phyloP scores from a whole-genome alignment of 305 asterid genomes.

The Fraxinus paxiana region DNA sequence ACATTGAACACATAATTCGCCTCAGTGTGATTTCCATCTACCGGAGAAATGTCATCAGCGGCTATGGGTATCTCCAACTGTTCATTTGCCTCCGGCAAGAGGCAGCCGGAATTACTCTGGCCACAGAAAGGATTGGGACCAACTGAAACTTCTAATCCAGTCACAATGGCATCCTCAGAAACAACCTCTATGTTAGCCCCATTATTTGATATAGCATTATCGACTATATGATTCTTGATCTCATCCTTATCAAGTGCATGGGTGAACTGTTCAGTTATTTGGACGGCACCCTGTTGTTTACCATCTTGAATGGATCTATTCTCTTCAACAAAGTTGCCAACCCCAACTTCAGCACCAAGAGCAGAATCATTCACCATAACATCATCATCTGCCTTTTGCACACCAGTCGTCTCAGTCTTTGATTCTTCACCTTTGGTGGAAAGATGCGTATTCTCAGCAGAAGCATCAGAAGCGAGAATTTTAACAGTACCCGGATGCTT shows the following conservation, averaged over 20 bases:
- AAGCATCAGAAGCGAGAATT: constrained; percentile 23
- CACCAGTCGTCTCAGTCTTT: constrained; percentile 26
- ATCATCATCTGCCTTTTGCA: constrained; percentile 18
- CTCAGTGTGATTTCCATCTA: constrained; percentile 18
- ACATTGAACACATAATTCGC: constrained; percentile 15
- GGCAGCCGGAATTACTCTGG: constrained; percentile 15
- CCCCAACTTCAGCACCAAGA: constrained; percentile 25
- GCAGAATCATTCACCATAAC: constrained; percentile 17
- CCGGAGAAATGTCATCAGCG: constrained; percentile 14
- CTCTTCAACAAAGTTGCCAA: constrained; percentile 19
- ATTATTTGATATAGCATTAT: constrained; percentile 16
- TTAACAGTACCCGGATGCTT: constrained; percentile 25
- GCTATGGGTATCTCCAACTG: constrained; percentile 12
- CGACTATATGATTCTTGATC: neutral
- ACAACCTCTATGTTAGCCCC: neutral
- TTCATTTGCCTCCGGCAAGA: constrained; percentile 26
- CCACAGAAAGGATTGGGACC: constrained; percentile 8
- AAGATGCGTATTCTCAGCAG: constrained; percentile 20
- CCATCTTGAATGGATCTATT: constrained; percentile 22
- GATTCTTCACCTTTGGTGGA: constrained; percentile 15
- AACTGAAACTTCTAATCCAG: constrained; percentile 10
- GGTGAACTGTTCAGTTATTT: constrained; percentile 23
- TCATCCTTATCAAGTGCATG: constrained; percentile 23
- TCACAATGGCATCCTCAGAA: constrained; percentile 6
- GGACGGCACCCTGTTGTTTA: constrained; percentile 23